These are phyloP conservation scores for Inosperma sp. DNA, from an alignment of 768 basidiomycete species.

Conservation along the genomic window DNA sequence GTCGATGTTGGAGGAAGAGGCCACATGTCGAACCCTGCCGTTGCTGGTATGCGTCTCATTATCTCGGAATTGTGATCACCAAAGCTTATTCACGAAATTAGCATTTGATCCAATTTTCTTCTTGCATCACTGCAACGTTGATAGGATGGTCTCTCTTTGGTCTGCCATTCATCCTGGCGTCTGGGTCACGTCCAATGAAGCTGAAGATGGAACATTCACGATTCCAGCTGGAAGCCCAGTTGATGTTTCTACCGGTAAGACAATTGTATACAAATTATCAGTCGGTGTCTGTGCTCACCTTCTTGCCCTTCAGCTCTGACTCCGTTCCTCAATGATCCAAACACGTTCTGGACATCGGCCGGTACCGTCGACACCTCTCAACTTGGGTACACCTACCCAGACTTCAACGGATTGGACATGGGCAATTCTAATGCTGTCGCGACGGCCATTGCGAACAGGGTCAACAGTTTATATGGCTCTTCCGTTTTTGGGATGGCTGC, in stretches of 20 bases:
- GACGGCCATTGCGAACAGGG: conserved; percentile 8
- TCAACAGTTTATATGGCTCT: conserved; percentile 14
- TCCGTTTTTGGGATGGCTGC: conserved; percentile 14
- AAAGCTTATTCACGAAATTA: conserved; percentile 10
- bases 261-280: conserved; percentile 21
- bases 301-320: too few relatives aligned
- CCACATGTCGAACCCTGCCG: conserved; percentile 37
- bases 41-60: conserved; percentile 35
- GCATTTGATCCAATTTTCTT: conserved; percentile 53
- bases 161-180: conserved; percentile 35
- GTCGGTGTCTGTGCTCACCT: background rate
- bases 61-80: background rate
- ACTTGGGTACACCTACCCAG: conserved; percentile 44
- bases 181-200: conserved; percentile 15
- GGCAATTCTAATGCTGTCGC: conserved; percentile 25
- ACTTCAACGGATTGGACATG: conserved; percentile 17
- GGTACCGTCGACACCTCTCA: conserved; percentile 25
- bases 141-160: conserved; percentile 51
- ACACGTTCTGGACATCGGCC: conserved; percentile 39
- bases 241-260: conserved; percentile 13
- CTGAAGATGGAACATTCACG: conserved; percentile 31
- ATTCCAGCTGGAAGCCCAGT: conserved; percentile 25
- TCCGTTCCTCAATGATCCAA: conserved; percentile 44
- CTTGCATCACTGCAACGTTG: conserved; percentile 51
- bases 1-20: conserved; percentile 39